Conservation (phyloP, 495 filamentous ascomycete species). For the Coniosporium apollinis region DNA sequence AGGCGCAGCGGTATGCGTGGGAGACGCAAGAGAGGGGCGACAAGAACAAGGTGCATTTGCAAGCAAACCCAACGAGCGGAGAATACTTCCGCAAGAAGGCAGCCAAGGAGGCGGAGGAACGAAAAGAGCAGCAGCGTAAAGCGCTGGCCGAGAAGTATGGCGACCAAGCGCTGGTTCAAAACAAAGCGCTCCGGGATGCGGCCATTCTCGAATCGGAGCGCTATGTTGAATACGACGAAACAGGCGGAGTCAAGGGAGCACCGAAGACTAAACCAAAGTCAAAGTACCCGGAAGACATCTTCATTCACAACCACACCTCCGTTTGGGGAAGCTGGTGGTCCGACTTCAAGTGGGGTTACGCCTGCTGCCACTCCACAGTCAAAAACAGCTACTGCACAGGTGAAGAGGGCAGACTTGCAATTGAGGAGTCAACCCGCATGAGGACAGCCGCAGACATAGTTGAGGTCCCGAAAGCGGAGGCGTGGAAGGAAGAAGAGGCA, state of each 20-base stretch:
- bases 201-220: conserved; percentile 64
- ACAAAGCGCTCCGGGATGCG: conserved; percentile 42
- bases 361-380: conserved; percentile 80
- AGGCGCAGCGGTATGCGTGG: conserved; percentile 81
- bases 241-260: conserved; percentile 75
- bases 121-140: conserved; percentile 49
- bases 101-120: conserved; percentile 48
- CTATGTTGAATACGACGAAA: conserved; percentile 93
- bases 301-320: conserved; percentile 77
- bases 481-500: conserved; percentile 19
- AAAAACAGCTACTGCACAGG: conserved; percentile 98
- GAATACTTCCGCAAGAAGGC: conserved; percentile 70
- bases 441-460: conserved; percentile 8
- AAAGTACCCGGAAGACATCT: conserved; percentile 79
- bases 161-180: conserved; percentile 45
- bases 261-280: conserved; percentile 58
- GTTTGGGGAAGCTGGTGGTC: conserved; percentile 98
- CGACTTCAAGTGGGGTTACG: conserved; percentile 91
- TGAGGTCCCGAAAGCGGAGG: conserved; percentile 18
- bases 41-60: conserved; percentile 64
- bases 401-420: conserved; percentile 59
- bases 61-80: conserved; percentile 90
- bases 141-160: conserved; percentile 75
- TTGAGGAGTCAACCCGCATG: conserved; percentile 18
- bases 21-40: conserved; percentile 72